These are phyloP conservation scores for Planoprotostelium fungivorum DNA, from an alignment of 78 protist genomes.

Conservation along the genomic window DNA sequence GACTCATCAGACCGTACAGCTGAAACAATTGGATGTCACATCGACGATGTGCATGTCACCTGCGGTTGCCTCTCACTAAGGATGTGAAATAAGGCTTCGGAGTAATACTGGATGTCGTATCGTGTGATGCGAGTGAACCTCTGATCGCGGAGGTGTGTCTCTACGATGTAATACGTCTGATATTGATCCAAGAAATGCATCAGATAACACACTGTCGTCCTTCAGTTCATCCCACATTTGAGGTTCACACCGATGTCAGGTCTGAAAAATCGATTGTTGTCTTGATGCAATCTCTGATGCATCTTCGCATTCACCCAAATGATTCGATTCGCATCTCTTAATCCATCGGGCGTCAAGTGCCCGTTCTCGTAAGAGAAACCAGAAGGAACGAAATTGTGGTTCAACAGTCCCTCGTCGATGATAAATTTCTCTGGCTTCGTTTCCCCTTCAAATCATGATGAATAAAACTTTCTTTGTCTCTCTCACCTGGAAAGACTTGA, in stretches of 20 bases:
- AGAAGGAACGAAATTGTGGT: not conserved
- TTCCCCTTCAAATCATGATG: not conserved
- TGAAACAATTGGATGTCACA: no score
- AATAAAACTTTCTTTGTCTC: no score
- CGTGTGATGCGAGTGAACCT: not conserved
- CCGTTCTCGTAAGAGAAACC: not conserved
- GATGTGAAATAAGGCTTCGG: not conserved
- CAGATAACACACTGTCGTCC: not conserved
- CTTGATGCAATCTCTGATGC: not conserved
- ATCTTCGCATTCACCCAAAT: not conserved
- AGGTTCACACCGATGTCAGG: not conserved
- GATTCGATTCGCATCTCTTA: not conserved
- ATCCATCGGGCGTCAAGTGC: not conserved
- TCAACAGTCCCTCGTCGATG: not conserved
- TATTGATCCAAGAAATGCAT: not conserved
- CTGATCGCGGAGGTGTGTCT: not conserved
- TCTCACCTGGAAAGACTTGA: not conserved
- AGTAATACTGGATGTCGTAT: not conserved
- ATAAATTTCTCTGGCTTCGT: not conserved
- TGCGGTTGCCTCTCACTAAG: not conserved
- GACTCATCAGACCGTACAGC: not conserved
- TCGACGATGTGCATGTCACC: not conserved
- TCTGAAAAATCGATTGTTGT: not conserved
- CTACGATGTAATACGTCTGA: not conserved
- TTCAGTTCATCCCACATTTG: not conserved